phyloP scores from a whole-genome alignment of 108 stramenopile genomes.

The Nannochloropsis oceanica region DNA sequence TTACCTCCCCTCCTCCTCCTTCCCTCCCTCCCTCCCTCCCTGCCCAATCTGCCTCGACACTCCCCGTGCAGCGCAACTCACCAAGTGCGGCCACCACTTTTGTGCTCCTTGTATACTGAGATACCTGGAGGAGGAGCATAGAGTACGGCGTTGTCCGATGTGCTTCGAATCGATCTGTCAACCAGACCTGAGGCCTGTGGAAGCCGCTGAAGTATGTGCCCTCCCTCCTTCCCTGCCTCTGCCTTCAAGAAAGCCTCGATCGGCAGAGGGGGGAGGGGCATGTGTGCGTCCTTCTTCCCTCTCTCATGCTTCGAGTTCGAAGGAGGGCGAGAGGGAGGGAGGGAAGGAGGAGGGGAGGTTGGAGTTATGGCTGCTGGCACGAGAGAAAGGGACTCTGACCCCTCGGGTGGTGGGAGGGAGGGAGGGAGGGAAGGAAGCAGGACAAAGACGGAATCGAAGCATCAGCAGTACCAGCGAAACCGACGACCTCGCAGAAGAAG shows the following conservation, averaged over 20 bases:
- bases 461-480: neutral
- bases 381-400: neutral
- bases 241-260: neutral
- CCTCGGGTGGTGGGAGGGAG: neutral
- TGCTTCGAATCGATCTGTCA: neutral
- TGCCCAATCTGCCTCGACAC: neutral
- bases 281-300: neutral
- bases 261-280: too few relatives aligned
- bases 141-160: neutral
- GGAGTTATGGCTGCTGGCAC: neutral
- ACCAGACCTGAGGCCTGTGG: neutral
- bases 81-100: neutral
- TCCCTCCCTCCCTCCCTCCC: neutral
- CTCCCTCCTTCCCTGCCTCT: neutral
- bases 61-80: neutral
- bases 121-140: neutral
- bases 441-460: neutral
- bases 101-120: neutral
- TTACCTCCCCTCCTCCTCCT: neutral
- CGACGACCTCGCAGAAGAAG: neutral
- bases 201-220: neutral
- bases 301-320: neutral
- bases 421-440: neutral
- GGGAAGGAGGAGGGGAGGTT: neutral
- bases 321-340: neutral